phyloP scores from a whole-genome alignment of 495 filamentous ascomycete genomes.

The Neurospora sp. region DNA sequence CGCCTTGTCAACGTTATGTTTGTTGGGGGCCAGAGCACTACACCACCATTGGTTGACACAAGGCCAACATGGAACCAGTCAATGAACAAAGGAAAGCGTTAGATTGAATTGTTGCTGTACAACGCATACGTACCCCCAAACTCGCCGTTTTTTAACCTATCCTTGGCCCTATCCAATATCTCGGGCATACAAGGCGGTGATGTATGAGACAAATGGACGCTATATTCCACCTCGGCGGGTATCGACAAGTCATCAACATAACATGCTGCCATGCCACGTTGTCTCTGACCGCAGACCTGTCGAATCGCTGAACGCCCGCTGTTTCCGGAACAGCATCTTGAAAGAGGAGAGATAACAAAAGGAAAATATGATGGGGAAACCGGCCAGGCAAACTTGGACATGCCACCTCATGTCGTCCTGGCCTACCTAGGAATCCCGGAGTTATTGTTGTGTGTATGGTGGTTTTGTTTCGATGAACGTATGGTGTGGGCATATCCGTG shows the following conservation, averaged over 20 bases:
- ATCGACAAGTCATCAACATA: slow-evolving; percentile 12
- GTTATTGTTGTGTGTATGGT: not conserved
- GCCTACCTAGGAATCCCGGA: not conserved
- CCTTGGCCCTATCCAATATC: slow-evolving; percentile 10
- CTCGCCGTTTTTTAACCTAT: slow-evolving; percentile 1
- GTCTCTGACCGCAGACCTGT: slow-evolving; percentile 9
- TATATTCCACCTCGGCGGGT: slow-evolving; percentile 15
- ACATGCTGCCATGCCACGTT: slow-evolving; percentile 11
- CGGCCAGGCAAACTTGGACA: not conserved
- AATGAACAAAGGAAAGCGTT: slow-evolving; percentile 12
- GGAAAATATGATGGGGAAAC: not conserved
- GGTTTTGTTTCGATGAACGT: not conserved
- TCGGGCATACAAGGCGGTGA: not conserved
- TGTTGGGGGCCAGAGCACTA: not conserved
- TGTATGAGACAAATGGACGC: slow-evolving; percentile 8
- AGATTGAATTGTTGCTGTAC: slow-evolving; percentile 15
- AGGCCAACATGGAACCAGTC: slow-evolving; percentile 9
- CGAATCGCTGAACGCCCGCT: slow-evolving; percentile 2
- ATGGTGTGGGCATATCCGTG: not conserved
- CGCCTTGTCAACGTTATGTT: not conserved
- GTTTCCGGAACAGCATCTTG: not conserved
- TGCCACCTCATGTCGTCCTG: not conserved
- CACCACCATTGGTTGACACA: slow-evolving; percentile 10
- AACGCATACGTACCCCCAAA: not conserved
- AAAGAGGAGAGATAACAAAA: not conserved